These are phyloP conservation scores for Erythrophleum ivorense DNA, from an alignment of 331 rosid genomes.

Conservation along the genomic window DNA sequence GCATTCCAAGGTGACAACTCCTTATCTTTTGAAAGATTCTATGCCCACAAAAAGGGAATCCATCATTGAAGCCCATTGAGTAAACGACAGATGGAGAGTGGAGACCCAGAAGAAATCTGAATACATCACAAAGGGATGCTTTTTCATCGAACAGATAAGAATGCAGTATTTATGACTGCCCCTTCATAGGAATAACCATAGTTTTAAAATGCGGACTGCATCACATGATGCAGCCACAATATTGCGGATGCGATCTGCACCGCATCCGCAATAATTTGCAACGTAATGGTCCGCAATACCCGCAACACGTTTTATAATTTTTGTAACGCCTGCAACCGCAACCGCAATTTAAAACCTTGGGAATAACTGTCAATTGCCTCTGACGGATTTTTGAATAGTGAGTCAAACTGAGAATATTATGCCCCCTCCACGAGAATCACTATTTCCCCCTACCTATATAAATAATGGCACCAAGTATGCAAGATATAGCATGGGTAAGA, in stretches of 20 bases:
- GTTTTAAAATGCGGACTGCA: too few relatives aligned
- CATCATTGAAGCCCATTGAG: background rate
- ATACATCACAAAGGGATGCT: background rate
- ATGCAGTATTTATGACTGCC: background rate
- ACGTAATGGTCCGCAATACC: too few relatives aligned
- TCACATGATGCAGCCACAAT: too few relatives aligned
- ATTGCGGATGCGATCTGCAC: too few relatives aligned
- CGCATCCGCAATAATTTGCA: too few relatives aligned
- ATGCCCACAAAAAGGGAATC: constrained; percentile 29
- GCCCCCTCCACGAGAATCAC: background rate
- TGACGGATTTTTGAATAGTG: background rate
- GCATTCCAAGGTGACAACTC: background rate
- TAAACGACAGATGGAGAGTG: constrained; percentile 3
- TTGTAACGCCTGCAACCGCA: too few relatives aligned
- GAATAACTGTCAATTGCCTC: background rate
- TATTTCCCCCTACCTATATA: constrained; percentile 13
- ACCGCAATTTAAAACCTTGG: too few relatives aligned
- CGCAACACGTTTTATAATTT: too few relatives aligned
- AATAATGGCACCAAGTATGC: background rate
- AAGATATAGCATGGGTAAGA: background rate
- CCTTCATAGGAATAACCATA: background rate
- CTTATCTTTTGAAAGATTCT: constrained; percentile 20
- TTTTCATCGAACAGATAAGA: constrained; percentile 8
- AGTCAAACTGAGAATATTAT: constrained; percentile 1
- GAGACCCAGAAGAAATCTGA: background rate